phyloP scores from a whole-genome alignment of 1,139 yeast species.

The Candida sp. region DNA sequence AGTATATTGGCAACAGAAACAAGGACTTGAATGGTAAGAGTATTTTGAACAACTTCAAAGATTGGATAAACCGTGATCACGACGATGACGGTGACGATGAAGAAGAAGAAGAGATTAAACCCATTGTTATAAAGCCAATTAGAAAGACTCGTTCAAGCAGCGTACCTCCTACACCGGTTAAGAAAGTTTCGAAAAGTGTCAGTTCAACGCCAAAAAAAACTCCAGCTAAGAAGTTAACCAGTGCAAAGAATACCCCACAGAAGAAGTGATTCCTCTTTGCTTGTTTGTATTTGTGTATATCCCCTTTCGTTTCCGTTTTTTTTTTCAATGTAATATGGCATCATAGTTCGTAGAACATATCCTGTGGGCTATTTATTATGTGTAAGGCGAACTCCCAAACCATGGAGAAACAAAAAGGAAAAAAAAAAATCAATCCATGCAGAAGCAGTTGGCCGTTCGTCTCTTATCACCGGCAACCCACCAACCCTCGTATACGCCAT shows the following conservation, averaged over 20 bases:
- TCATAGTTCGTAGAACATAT: not conserved
- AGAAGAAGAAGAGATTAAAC: slow-evolving; percentile 19
- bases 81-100: slow-evolving; percentile 2
- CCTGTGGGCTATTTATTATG: not conserved
- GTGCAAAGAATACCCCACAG: slow-evolving; percentile 8
- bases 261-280: slow-evolving; percentile 1
- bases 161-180: slow-evolving; percentile 6
- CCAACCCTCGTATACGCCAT: not conserved
- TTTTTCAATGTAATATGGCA: not conserved
- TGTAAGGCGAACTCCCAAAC: not conserved
- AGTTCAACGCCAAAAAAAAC: slow-evolving; percentile 5
- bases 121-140: slow-evolving; percentile 14
- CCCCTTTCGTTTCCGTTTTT: not conserved
- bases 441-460: not conserved
- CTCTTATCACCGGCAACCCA: not conserved
- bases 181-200: not conserved
- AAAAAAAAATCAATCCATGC: not conserved
- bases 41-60: slow-evolving; percentile 65
- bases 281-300: not conserved
- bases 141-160: slow-evolving; percentile 10
- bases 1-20: slow-evolving; percentile 59
- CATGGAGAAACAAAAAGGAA: not conserved
- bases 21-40: slow-evolving; percentile 49
- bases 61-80: slow-evolving; percentile 56
- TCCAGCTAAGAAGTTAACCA: slow-evolving; percentile 1